phyloP scores from a whole-genome alignment of 345 rosid species.

The Populus nigra region DNA sequence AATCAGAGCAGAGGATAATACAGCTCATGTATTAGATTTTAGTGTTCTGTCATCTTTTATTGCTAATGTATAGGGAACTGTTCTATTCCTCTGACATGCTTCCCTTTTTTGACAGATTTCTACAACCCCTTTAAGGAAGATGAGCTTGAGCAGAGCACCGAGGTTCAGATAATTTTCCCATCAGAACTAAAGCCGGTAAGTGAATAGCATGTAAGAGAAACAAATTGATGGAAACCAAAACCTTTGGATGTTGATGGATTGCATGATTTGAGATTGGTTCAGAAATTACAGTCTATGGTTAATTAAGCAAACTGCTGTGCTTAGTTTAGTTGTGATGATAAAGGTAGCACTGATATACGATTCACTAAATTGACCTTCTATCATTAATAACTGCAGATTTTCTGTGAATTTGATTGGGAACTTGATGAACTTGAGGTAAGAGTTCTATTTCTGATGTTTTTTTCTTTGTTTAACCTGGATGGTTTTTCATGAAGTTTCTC shows the following conservation, averaged over 20 bases:
- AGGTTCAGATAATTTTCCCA: slow-evolving; percentile 75
- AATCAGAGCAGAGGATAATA: background rate
- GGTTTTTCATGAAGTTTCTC: slow-evolving; percentile 1
- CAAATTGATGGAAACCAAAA: background rate
- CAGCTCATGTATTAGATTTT: background rate
- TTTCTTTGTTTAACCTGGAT: background rate
- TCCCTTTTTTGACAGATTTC: slow-evolving; percentile 54
- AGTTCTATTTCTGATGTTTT: slow-evolving; percentile 11
- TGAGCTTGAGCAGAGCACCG: slow-evolving; percentile 82
- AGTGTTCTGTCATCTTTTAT: background rate
- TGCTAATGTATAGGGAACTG: background rate
- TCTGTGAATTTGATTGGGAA: slow-evolving; percentile 96
- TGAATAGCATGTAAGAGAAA: slow-evolving; percentile 4
- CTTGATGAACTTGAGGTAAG: slow-evolving; percentile 80
- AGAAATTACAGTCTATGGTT: background rate
- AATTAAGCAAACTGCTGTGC: background rate
- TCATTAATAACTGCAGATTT: slow-evolving; percentile 55
- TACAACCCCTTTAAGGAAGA: slow-evolving; percentile 87
- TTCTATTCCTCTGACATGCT: slow-evolving; percentile 5
- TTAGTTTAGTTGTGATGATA: background rate
- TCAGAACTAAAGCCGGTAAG: slow-evolving; percentile 81
- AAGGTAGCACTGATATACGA: background rate
- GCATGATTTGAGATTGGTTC: background rate
- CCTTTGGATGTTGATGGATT: slow-evolving; percentile 15
- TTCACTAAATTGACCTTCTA: slow-evolving; percentile 15